A percentile compares a stretch with the other conserved stretches of the same genome.
Evolutionary conservation across 352 stramenopile genomes (phyloP).

Genomic region (Phytophthora kernoviae): DNA sequence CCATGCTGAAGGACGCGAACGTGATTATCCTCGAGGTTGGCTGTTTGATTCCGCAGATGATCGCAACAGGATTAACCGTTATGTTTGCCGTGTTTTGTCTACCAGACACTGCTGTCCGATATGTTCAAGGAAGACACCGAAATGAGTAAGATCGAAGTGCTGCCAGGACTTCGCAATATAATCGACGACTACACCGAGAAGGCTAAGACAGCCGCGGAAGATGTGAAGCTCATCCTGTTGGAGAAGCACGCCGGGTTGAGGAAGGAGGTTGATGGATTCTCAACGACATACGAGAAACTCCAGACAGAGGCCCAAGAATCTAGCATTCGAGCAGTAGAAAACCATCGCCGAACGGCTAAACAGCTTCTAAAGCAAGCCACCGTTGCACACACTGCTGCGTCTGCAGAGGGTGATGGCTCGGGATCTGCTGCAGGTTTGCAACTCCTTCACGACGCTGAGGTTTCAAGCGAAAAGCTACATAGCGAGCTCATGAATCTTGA

Average conservation of each 20-base stretch:
- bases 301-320: conserved; percentile 68
- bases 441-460: conserved; percentile 84
- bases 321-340: conserved; percentile 83
- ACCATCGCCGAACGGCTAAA: conserved; percentile 80
- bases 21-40: conserved; percentile 81
- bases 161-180: conserved; percentile 89
- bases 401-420: conserved; percentile 38
- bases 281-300: conserved; percentile 64
- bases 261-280: conserved; percentile 66
- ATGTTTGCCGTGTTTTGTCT: background rate
- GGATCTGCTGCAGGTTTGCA: conserved; percentile 54
- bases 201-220: conserved; percentile 78
- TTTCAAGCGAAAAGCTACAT: conserved; percentile 85
- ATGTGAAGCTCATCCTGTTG: conserved; percentile 81
- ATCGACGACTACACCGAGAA: conserved; percentile 92
- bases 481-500: conserved; percentile 89
- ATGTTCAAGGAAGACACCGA: conserved; percentile 95
- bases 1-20: conserved; percentile 86
- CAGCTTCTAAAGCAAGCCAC: conserved; percentile 66
- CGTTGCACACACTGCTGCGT: conserved; percentile 18
- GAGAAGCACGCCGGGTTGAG: conserved; percentile 67
- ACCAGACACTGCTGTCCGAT: conserved; percentile 82
- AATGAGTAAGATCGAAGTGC: conserved; percentile 90
- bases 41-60: background rate
- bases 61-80: background rate